Evolutionary conservation across 331 rosid genomes (phyloP), one percentile per base, ranked within the genome.

Genomic region (Phaseolus coccineus): DNA sequence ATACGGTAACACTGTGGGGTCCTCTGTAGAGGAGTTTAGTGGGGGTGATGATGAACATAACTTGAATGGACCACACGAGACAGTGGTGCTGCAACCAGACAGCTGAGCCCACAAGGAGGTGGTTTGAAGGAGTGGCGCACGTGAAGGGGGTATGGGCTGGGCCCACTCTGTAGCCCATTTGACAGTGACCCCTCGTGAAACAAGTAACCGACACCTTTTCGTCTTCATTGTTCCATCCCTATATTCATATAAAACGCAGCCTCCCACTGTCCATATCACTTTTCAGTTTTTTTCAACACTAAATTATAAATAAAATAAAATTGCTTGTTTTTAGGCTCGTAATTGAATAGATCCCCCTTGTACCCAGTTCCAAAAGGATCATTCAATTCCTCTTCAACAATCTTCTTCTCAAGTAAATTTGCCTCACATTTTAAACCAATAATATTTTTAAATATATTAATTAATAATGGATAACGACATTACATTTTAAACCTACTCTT

Each of bases 41-140:
- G 56, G 46, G 76, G 58, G 13, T 35, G 72, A 71, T 55, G 35
- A 70, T 76, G 46, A 79, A 7, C 65, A 80, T 37, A 14, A 48
- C 68, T 77, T 74, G 87, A 44, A 59, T 69, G 84, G 94, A 88
- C 92, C 92, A 87, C 89, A 62, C 47, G n/a, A 58, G 82, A 61
- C 48, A 68, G 51, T 57, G 35, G 52, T 61, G 70, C 31, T 14
- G 52, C 55, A 46, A 28, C 69, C 16, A 46, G 71, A 76, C 74
- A 66, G 40, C 1, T 7, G 82, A 66, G 82, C 91, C 95, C 91
- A 82, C 80, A 28, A 58, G 63, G 71, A 0, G 61, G 62, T 83
- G 88, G 87, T 8, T 19, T 67, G 40, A 80, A 51, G 82, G 12
- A 9, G 33, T 73, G 44, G n/a, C 3, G 19, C 91, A 88, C 95